Conservation (phyloP, 2,329 filamentous ascomycete genomes). For the Aspergillus chevalieri region DNA sequence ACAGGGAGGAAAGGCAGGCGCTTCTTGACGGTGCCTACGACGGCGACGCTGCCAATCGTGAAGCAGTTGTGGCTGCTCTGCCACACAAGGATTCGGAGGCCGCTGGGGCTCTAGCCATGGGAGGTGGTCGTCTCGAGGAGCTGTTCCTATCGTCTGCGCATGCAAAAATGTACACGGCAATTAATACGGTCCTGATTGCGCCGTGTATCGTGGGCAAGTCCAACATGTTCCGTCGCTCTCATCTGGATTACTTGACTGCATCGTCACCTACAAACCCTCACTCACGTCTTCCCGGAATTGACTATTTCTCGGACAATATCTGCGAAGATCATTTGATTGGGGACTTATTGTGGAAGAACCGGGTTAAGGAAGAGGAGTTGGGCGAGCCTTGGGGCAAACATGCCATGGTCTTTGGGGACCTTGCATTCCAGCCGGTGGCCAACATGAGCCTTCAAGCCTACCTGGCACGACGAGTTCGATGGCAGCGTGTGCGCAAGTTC, state of each 20-base stretch:
- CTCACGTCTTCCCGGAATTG: conserved; percentile 61
- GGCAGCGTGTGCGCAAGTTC: conserved; percentile 90
- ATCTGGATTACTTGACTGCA: conserved; percentile 67
- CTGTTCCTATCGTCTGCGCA: conserved; percentile 91
- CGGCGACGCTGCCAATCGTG: conserved; percentile 2
- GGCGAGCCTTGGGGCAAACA: conserved; percentile 62
- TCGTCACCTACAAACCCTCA: conserved; percentile 44
- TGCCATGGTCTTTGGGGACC: conserved; percentile 73
- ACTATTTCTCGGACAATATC: conserved; percentile 92
- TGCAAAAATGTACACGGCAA: conserved; percentile 95
- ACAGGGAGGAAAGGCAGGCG: conserved; percentile 20
- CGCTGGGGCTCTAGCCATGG: conserved; percentile 32
- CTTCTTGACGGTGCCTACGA: conserved; percentile 18
- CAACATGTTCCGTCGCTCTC: conserved; percentile 94
- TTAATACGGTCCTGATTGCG: conserved; percentile 85
- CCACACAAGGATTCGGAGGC: conserved; percentile 8
- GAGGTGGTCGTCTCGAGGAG: conserved; percentile 83
- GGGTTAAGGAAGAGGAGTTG: conserved; percentile 30
- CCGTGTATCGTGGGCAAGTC: conserved; percentile 95
- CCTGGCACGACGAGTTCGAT: conserved; percentile 72
- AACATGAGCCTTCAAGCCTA: conserved; percentile 74
- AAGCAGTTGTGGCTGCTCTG: neutral
- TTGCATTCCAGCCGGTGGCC: conserved; percentile 84
- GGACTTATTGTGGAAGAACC: conserved; percentile 72
- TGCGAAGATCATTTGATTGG: conserved; percentile 97